Evolutionary conservation across 1,284 basidiomycete species (phyloP).

Genomic region (Ceratobasidium sp.): DNA sequence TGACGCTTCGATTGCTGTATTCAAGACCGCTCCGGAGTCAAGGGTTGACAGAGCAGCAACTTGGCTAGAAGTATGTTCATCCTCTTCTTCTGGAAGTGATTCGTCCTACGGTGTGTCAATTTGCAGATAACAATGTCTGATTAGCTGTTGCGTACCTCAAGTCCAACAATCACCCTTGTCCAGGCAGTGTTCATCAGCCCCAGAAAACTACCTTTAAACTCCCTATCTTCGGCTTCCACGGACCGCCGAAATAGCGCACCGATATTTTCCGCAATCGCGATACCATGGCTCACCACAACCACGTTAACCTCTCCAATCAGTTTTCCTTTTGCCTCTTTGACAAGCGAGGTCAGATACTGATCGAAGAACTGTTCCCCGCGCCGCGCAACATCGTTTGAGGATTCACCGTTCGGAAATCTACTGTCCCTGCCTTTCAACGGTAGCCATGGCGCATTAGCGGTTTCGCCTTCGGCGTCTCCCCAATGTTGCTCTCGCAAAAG

Average conservation of each 20-base stretch:
- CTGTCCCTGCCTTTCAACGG: constrained; percentile 59
- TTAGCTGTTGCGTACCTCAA: constrained; percentile 60
- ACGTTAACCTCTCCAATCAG: constrained; percentile 63
- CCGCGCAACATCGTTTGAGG: constrained; percentile 74
- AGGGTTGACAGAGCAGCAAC: not conserved
- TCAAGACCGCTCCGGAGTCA: constrained; percentile 13
- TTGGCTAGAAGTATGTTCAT: constrained; percentile 10
- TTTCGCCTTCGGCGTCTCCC: constrained; percentile 78
- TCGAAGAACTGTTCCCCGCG: constrained; percentile 72
- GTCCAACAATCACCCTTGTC: constrained; percentile 68
- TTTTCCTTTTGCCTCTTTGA: constrained; percentile 56
- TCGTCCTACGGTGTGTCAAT: not conserved
- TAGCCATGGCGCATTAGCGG: constrained; percentile 62
- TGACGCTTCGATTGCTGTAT: constrained; percentile 29
- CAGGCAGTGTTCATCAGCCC: constrained; percentile 79
- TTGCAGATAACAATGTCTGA: not conserved
- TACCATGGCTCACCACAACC: constrained; percentile 83
- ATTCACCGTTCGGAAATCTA: constrained; percentile 80
- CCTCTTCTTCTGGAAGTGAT: constrained; percentile 23
- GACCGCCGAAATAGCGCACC: constrained; percentile 46
- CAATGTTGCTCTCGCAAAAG: constrained; percentile 64
- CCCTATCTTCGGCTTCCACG: constrained; percentile 16
- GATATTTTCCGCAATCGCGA: constrained; percentile 73
- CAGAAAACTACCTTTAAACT: constrained; percentile 57
- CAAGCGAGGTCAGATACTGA: constrained; percentile 71